A percentile compares a stretch with the other conserved stretches of the same genome.
phyloP scores from a whole-genome alignment of 208 protist genomes.

The Tritrichomonas musculus region DNA sequence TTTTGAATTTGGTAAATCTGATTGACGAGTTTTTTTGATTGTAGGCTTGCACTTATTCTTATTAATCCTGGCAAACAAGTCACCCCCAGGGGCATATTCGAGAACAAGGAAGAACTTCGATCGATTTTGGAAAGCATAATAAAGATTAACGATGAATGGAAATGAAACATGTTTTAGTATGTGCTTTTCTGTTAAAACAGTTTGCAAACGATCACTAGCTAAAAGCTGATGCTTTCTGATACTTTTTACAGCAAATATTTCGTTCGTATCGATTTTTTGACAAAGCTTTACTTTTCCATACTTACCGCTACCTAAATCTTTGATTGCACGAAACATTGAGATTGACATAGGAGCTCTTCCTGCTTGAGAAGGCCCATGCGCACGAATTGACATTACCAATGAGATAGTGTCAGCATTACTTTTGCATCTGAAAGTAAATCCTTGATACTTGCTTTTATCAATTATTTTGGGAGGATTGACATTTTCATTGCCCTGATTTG shows the following conservation, averaged over 20 bases:
- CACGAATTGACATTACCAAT: too few species aligned
- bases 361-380: too few species aligned
- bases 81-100: constrained; percentile 60
- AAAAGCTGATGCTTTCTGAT: constrained; percentile 43
- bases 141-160: constrained; percentile 59
- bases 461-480: too few species aligned
- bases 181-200: constrained; percentile 49
- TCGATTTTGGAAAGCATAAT: constrained; percentile 61
- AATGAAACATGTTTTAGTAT: constrained; percentile 54
- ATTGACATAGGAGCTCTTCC: too few species aligned
- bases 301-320: constrained; percentile 58
- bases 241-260: constrained; percentile 62
- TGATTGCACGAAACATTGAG: constrained; percentile 53
- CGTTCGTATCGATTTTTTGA: constrained; percentile 53
- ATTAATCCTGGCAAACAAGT: constrained; percentile 64
- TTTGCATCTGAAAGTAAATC: too few species aligned
- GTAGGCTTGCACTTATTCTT: constrained; percentile 46
- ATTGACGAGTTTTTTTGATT: too few species aligned
- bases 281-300: constrained; percentile 60
- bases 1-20: too few species aligned
- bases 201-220: background rate
- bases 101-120: constrained; percentile 59
- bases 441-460: too few species aligned
- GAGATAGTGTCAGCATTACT: too few species aligned
- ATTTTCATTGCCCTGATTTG: too few species aligned